Evolutionary conservation across 2,329 filamentous ascomycete species (phyloP), one percentile per base, ranked within the genome.

Genomic region (Penicillium vulpinum): DNA sequence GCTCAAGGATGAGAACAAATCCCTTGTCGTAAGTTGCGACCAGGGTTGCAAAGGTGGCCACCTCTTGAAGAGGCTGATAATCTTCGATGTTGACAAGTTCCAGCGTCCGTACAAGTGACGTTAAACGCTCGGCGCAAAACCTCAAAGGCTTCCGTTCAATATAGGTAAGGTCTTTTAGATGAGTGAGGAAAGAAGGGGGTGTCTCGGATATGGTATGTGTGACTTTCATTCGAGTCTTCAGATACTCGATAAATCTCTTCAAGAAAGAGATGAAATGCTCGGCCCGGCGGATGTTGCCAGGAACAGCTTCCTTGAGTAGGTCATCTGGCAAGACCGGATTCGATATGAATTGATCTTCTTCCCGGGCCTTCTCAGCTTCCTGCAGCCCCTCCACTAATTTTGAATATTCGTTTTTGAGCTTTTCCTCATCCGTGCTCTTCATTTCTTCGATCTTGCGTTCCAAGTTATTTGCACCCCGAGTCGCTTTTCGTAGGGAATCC

Each of bases 71-170:
- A 6, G 94, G 90, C 67, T 97, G 92, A 71, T 95, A 99, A 72
- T 99, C 95, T 77, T 99, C 94, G 59, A 99, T 97, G 67, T 95
- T 97, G 31, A 93, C 95, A 56, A 99, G 86, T 74, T 99, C 94
- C 16, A 99, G 83, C 0, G 94, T 99, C 56, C 95, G 85, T 18
- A 99, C 93, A 7, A 99, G 85, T 0, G 93, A 99, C 0, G 94
- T 96, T 13, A 99, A 79, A 38, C 94, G 87, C 75, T 99, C 95
- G 0, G 94, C 92, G 70, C 95, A 99, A 74, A 99, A 99, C 47
- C 80, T 83, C 11, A 99, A 76, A 0, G 94, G 94, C 67, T 99
- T 99, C 73, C 91, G 91, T 72, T 99, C 94, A 67, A 99, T 99
- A 70, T 96, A 99, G 0, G 95, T 99, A 55, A 96, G 87, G 64